Conservation (phyloP, 2,329 filamentous ascomycete species). For the Monilinia polystroma region DNA sequence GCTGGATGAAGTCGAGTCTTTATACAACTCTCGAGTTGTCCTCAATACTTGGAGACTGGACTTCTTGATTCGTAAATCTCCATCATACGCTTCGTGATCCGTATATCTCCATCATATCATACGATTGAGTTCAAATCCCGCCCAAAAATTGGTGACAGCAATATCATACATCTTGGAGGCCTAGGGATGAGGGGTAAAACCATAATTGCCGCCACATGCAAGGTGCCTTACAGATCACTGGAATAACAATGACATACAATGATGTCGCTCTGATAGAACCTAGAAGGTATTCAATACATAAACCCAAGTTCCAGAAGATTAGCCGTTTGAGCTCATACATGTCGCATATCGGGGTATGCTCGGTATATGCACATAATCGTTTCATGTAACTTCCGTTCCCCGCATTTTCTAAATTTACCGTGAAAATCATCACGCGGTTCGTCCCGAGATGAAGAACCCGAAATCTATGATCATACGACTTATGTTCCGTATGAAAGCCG, state of each 20-base stretch:
- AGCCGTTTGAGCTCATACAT: constrained; percentile 6
- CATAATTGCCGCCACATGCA: not conserved
- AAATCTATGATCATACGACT: not conserved
- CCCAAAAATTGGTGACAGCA: not conserved
- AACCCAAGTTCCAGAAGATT: not conserved
- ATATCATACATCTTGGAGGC: not conserved
- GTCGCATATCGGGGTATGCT: constrained; percentile 3
- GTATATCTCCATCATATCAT: not conserved
- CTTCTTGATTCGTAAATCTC: not conserved
- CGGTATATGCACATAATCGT: constrained; percentile 3
- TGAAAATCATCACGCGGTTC: not conserved
- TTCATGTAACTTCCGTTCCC: not conserved
- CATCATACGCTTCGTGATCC: not conserved
- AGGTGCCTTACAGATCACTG: not conserved
- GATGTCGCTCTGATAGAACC: not conserved
- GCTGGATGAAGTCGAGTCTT: constrained; percentile 4
- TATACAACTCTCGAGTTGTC: constrained; percentile 6
- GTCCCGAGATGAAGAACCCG: not conserved
- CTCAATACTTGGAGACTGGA: not conserved
- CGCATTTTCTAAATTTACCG: constrained; percentile 6
- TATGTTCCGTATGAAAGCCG: not conserved
- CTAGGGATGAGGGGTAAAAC: not conserved
- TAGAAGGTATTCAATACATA: not conserved
- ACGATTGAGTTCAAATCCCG: constrained; percentile 17
- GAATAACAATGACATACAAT: not conserved